Conservation (phyloP, 202 grass and related monocot genomes). For the Zoysia matrella region DNA sequence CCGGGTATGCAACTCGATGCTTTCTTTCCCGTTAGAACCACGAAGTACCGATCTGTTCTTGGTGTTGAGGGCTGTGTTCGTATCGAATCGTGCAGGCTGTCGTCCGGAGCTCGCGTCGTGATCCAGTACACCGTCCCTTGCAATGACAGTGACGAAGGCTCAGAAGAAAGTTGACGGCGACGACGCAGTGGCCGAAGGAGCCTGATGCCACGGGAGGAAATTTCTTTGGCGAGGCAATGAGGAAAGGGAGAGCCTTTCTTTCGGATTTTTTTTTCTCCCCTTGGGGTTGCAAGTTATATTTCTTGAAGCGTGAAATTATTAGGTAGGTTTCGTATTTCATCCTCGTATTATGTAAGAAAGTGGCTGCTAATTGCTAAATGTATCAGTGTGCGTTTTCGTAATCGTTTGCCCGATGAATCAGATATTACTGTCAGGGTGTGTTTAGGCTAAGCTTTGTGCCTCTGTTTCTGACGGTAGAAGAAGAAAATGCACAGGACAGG, state of each 20-base stretch:
- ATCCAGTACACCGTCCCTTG: constrained; percentile 77
- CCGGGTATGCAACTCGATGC: constrained; percentile 54
- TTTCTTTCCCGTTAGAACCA: neutral
- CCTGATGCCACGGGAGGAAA: neutral
- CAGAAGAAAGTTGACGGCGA: constrained; percentile 13
- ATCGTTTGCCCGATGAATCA: neutral
- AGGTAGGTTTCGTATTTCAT: neutral
- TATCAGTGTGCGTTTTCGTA: neutral
- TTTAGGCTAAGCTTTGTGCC: neutral
- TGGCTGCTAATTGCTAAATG: neutral
- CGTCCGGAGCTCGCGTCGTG: constrained; percentile 80
- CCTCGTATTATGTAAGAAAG: neutral
- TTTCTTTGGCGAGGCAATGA: constrained; percentile 2
- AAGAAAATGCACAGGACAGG: neutral
- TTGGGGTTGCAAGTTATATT: constrained; percentile 37
- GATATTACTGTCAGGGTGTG: neutral
- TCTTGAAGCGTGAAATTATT: constrained; percentile 4
- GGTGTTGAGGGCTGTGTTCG: constrained; percentile 37
- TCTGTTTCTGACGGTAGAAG: neutral
- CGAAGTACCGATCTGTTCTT: neutral
- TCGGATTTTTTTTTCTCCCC: neutral
- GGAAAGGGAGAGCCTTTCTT: constrained; percentile 18
- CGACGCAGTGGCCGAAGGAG: neutral
- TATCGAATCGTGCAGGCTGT: constrained; percentile 55
- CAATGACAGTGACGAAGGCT: constrained; percentile 50